A percentile compares a stretch with the other conserved stretches of the same genome.
Conservation (phyloP, 352 stramenopile species). For the Pythium sukuiense region DNA sequence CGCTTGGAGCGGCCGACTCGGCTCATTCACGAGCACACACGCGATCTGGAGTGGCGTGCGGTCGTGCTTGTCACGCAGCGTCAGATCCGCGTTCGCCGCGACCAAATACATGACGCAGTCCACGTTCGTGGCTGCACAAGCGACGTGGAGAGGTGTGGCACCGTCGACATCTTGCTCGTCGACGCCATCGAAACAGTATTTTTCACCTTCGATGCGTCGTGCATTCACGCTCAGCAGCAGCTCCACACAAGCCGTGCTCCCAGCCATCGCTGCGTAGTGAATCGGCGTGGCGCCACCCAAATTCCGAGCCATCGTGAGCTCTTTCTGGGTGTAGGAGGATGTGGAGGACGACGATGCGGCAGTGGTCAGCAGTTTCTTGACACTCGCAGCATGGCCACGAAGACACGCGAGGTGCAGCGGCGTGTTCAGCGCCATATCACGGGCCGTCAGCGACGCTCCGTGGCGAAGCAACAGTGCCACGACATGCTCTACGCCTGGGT, state of each 20-base stretch:
- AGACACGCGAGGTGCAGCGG: constrained; percentile 64
- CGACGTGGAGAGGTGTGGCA: constrained; percentile 58
- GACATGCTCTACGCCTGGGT: constrained; percentile 40
- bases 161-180: constrained; percentile 45
- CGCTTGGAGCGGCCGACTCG: constrained; percentile 21
- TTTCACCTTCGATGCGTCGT: constrained; percentile 34
- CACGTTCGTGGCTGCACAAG: constrained; percentile 34
- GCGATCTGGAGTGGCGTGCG: constrained; percentile 43
- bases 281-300: constrained; percentile 56
- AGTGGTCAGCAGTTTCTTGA: constrained; percentile 25
- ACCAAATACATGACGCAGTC: constrained; percentile 66
- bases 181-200: constrained; percentile 60
- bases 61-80: constrained; percentile 33
- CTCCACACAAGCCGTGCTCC: constrained; percentile 56
- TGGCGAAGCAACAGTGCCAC: constrained; percentile 46
- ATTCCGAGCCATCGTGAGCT: constrained; percentile 31
- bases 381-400: constrained; percentile 27
- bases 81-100: constrained; percentile 50
- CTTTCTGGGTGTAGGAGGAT: constrained; percentile 6
- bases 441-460: constrained; percentile 32
- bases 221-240: constrained; percentile 57
- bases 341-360: not conserved
- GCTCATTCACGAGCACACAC: constrained; percentile 51
- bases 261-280: constrained; percentile 47
- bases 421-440: constrained; percentile 50